Base-by-base conservation (phyloP, 768 basidiomycete genomes). In the Pilatotrama ljubarskyi region DNA sequence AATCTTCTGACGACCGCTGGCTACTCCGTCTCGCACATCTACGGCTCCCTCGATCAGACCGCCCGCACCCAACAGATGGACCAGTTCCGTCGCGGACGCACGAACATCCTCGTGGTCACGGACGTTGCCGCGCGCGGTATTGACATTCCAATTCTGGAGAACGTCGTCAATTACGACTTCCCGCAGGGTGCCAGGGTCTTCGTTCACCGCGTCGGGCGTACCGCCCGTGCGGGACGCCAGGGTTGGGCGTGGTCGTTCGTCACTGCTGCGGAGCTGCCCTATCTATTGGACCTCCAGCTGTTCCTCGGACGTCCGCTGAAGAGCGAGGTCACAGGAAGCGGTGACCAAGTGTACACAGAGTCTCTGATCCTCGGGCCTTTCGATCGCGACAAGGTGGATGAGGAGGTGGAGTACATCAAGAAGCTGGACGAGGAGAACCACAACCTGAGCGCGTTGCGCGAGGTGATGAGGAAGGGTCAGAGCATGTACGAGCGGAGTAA, bases 91-190 rank as follows among this genome's bases (percentile, higher is more conserved):
- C 80, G 84, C 13, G 90, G 91, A 0, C 70, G 78, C 29, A 91
- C 94, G 0, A 90, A 80, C 63, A 81, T 99, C 47, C 79, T 99
- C 24, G 95, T 98, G 36, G 97, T 98, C 42, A 99, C 97, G 0
- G 97, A 99, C 69, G 94, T 99, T 40, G 97, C 97, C 18, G 97
- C 97, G 14, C 90, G 97, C 65, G 97, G 97, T 68, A 93, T 99
- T 66, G 97, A 99, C 75, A 95, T 99, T 35, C 97, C 97, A 5
- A 82, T 98, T 40, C 82, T 99, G 62, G 93, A 95, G 71, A 92
- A 98, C 69, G 97, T 99, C 35, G 80, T 99, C 72, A 99, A 99
- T 73, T 99, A 95, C 73, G 97, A 99, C 68, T 98, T 99, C 66
- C 97, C 97, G 0, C 90, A 93, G 59, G 93, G 95, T 22, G 86